Percentiles rank a stretch among this genome's conserved stretches.
Conservation (phyloP, 108 stramenopile species). For the Cyclotella kingstonii region DNA sequence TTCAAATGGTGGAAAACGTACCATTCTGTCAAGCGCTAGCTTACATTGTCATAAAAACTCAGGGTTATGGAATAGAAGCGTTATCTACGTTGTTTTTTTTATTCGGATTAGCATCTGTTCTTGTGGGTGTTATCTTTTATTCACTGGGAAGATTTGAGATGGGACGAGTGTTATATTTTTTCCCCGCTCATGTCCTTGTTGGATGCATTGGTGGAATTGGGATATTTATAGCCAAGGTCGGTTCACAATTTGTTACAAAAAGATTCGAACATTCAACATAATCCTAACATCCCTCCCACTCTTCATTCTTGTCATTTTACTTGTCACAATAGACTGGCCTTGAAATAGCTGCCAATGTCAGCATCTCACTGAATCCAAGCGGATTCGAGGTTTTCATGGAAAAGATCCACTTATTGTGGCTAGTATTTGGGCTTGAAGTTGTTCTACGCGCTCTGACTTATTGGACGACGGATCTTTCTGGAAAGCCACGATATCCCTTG, state of each 20-base stretch:
- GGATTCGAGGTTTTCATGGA: slow-evolving; percentile 28
- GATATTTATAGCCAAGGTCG: slow-evolving; percentile 59
- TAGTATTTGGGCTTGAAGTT: slow-evolving; percentile 60
- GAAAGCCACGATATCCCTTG: slow-evolving; percentile 58
- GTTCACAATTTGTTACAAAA: too few species aligned
- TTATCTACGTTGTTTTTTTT: slow-evolving; percentile 75
- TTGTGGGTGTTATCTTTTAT: slow-evolving; percentile 74
- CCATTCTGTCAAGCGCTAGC: slow-evolving; percentile 73
- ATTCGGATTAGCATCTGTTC: slow-evolving; percentile 65
- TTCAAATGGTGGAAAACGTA: slow-evolving; percentile 88
- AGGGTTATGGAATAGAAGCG: slow-evolving; percentile 68
- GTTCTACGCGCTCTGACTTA: slow-evolving; percentile 53
- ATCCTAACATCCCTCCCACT: too few species aligned
- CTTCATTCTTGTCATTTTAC: too few species aligned
- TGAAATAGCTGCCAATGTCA: slow-evolving; percentile 62
- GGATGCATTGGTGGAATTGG: slow-evolving; percentile 88
- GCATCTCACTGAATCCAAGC: slow-evolving; percentile 36
- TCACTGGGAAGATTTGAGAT: slow-evolving; percentile 61
- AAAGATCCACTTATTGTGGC: slow-evolving; percentile 42
- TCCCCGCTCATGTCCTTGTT: slow-evolving; percentile 79
- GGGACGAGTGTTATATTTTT: slow-evolving; percentile 74
- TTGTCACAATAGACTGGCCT: too few species aligned
- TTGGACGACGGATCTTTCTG: slow-evolving; percentile 38
- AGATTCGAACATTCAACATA: too few species aligned
- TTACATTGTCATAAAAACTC: slow-evolving; percentile 51